Conservation (phyloP, 257 asterid genomes). For the Solanum gandarillasii region DNA sequence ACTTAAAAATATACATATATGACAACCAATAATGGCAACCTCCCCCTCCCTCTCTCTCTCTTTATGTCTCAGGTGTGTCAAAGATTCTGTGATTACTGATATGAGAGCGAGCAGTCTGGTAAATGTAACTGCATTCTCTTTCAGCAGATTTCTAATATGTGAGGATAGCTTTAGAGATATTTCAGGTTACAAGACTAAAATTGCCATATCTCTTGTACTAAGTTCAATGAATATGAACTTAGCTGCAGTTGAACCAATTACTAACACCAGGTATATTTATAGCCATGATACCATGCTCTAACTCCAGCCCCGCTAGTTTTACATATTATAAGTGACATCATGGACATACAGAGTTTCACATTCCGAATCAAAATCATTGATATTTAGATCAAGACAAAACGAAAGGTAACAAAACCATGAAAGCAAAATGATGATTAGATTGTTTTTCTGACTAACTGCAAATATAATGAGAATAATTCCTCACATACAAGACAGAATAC, state of each 20-base stretch:
- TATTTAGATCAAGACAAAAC: neutral
- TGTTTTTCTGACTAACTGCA: neutral
- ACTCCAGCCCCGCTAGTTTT: neutral
- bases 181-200: neutral
- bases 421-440: neutral
- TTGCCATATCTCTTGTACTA: neutral
- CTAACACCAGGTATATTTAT: neutral
- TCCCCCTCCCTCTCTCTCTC: neutral
- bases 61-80: neutral
- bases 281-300: neutral
- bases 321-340: neutral
- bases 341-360: neutral
- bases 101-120: neutral
- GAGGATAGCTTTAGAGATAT: neutral
- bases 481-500: neutral
- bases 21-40: neutral
- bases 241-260: neutral
- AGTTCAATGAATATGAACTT: neutral
- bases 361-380: neutral
- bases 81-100: neutral
- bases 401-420: neutral
- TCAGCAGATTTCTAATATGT: neutral
- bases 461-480: neutral
- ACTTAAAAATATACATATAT: neutral
- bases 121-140: neutral